Base-by-base conservation (phyloP, 345 rosid genomes). In the Populus pruinosa region DNA sequence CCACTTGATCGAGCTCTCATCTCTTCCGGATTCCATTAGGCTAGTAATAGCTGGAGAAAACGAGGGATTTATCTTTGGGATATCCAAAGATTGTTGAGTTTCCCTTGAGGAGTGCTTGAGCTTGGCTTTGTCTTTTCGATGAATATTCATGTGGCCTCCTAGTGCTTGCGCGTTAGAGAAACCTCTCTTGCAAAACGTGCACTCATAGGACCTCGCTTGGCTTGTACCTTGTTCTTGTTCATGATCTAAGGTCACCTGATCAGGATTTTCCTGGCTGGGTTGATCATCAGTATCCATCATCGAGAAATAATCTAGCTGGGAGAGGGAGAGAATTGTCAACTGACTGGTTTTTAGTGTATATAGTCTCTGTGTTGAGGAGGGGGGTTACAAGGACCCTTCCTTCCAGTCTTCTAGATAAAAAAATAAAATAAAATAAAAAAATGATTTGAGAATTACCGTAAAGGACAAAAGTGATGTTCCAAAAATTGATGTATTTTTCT, bases 41-140 rank as follows among this genome's bases (percentile, higher is more conserved):
- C 14, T 67, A 5, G 72, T 38, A 35, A 23, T 50, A 20, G 61
- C 70, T 27, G 70, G 66, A 67, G 78, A 41, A 70, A 56, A 71
- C 49, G 70, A 59, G 43, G 78, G 56, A 69, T 36, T 23, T 27
- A 55, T 69, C 33, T 23, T 78, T 12, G 81, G 44, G 50, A 50
- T 66, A 25, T 66, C 75, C 8, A 63, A 64, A 39, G 33, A 23
- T 59, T 74, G 85, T 20, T 20, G 78, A 53, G 38, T 2, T 73
- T 84, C 82, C 64, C 63, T 72, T 20, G 90, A 76, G 66, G 79
- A 39, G 66, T 87, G 87, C 76, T 88, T 90, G 81, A 90, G 88
- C 74, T 16, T 68, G 44, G 73, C 67, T 59, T 73, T 79, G 69
- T 74, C 62, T 62, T 74, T 79, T 9, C 82, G 69, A 41, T 79